These are phyloP conservation scores for Kwoniella sp. DNA, from an alignment of 768 basidiomycete genomes.

Conservation along the genomic window DNA sequence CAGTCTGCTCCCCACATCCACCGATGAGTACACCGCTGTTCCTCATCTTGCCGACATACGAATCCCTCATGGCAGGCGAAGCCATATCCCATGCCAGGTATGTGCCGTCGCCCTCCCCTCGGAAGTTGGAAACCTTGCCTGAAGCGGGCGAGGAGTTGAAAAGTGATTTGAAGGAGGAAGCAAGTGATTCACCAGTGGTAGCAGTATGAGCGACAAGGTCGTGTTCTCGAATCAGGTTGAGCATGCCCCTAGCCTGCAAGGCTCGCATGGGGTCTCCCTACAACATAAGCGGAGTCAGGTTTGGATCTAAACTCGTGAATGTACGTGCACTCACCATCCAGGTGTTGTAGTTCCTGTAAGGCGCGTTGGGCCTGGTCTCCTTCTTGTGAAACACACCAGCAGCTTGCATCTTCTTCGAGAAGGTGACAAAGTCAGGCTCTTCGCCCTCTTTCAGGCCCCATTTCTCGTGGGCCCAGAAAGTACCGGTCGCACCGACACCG, in stretches of 20 bases:
- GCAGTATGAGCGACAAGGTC: slow-evolving; percentile 49
- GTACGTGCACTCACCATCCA: slow-evolving; percentile 33
- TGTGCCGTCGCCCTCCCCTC: slow-evolving; percentile 50
- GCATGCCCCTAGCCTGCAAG: slow-evolving; percentile 50
- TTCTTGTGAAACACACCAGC: slow-evolving; percentile 51
- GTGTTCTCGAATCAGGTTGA: slow-evolving; percentile 49
- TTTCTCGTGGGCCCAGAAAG: slow-evolving; percentile 54
- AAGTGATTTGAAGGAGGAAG: slow-evolving; percentile 10
- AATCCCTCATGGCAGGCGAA: slow-evolving; percentile 39
- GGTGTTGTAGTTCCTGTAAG: slow-evolving; percentile 51
- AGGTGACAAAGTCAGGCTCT: slow-evolving; percentile 53
- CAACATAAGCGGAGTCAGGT: neutral
- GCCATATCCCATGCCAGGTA: slow-evolving; percentile 52
- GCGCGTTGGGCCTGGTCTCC: slow-evolving; percentile 46
- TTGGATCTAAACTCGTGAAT: neutral
- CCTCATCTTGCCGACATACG: slow-evolving; percentile 45
- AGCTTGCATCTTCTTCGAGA: slow-evolving; percentile 53
- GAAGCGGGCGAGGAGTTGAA: slow-evolving; percentile 2
- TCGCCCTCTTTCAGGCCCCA: slow-evolving; percentile 46
- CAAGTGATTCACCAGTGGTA: slow-evolving; percentile 35
- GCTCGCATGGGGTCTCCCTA: slow-evolving; percentile 51
- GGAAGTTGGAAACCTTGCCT: slow-evolving; percentile 35
- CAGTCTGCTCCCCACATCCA: slow-evolving; percentile 40
- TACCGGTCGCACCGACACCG: slow-evolving; percentile 53
- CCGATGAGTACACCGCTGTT: slow-evolving; percentile 51